phyloP scores from a whole-genome alignment of 441 rosid species.

The Jatropha multifida region DNA sequence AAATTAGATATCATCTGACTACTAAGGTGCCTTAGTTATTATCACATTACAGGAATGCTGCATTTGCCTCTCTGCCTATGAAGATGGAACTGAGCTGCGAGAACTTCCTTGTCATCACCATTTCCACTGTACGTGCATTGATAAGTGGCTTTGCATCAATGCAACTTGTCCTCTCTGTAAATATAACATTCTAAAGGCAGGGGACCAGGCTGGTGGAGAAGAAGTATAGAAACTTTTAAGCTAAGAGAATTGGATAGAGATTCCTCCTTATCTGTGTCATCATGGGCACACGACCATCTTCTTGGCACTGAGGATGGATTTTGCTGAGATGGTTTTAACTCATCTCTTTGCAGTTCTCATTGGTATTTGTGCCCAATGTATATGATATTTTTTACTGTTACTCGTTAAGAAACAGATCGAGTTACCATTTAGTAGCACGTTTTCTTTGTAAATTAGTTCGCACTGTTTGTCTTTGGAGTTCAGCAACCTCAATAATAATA shows the following conservation, averaged over 20 bases:
- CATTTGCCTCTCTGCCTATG: slow-evolving; percentile 88
- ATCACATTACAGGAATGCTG: slow-evolving; percentile 77
- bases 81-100: slow-evolving; percentile 80
- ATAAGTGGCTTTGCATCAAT: slow-evolving; percentile 90
- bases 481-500: no score
- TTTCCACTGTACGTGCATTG: slow-evolving; percentile 87
- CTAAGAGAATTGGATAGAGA: not conserved
- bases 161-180: slow-evolving; percentile 97
- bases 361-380: not conserved
- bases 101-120: slow-evolving; percentile 92
- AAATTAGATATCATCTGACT: not conserved
- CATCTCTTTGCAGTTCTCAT: not conserved
- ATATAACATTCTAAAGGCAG: slow-evolving; percentile 70
- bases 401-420: not conserved
- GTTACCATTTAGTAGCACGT: not conserved
- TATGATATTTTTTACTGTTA: not conserved
- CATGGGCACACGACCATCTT: not conserved
- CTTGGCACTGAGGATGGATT: not conserved
- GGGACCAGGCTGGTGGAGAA: slow-evolving; percentile 42
- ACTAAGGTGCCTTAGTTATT: not conserved
- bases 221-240: slow-evolving; percentile 43
- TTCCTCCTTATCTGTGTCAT: not conserved
- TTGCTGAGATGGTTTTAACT: not conserved
- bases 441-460: not conserved
- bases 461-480: no score